phyloP scores from a whole-genome alignment of 306 rosid species.

The Quercus dentata region DNA sequence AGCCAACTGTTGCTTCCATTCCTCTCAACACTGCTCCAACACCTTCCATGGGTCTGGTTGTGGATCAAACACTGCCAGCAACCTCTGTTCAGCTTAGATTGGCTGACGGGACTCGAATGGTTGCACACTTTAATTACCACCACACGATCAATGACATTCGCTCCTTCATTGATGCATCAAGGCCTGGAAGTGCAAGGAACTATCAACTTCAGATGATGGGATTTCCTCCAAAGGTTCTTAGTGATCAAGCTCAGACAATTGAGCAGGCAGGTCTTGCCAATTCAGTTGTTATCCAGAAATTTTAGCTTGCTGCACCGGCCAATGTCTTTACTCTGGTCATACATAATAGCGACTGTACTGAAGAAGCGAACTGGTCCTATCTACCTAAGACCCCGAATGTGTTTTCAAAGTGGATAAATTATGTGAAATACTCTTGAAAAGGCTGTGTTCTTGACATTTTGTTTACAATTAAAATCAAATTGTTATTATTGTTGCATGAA shows the following conservation, averaged over 20 bases:
- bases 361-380: conserved; percentile 20
- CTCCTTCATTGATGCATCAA: conserved; percentile 64
- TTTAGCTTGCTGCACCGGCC: conserved; percentile 32
- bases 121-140: conserved; percentile 62
- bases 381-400: neutral
- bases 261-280: conserved; percentile 88
- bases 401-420: conserved; percentile 11
- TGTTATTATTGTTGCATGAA: neutral
- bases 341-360: conserved; percentile 14
- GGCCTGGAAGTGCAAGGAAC: conserved; percentile 57
- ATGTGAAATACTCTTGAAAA: conserved; percentile 3
- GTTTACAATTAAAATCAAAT: neutral
- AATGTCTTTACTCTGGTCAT: conserved; percentile 4
- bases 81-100: conserved; percentile 86
- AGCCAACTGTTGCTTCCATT: conserved; percentile 27
- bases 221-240: conserved; percentile 82
- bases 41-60: conserved; percentile 44
- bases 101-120: conserved; percentile 87
- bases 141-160: conserved; percentile 67
- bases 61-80: conserved; percentile 74
- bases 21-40: conserved; percentile 37
- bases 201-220: conserved; percentile 92
- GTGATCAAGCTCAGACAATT: conserved; percentile 66
- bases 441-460: neutral
- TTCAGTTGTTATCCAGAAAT: conserved; percentile 93